Conservation (phyloP, 2,329 filamentous ascomycete species). For the Zarea fungicola region DNA sequence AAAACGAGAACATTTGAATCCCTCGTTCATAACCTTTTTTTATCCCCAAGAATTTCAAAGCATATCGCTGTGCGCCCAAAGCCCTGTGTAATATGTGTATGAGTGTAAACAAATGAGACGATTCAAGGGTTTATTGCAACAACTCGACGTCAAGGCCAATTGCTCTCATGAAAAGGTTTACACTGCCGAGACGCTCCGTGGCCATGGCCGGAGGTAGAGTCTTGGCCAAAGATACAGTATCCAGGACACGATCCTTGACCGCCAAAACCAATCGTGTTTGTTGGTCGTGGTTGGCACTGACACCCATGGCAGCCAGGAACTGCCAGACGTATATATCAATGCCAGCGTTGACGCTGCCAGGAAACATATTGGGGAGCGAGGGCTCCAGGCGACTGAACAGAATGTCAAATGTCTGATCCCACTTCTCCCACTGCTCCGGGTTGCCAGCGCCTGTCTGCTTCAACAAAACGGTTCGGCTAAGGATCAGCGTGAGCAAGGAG, state of each 20-base stretch:
- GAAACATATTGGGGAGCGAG: constrained; percentile 80
- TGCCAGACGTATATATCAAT: constrained; percentile 98
- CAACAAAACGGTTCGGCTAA: constrained; percentile 88
- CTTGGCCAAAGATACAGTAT: constrained; percentile 85
- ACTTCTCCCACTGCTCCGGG: constrained; percentile 73
- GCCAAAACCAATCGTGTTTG: constrained; percentile 91
- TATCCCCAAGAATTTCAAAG: background rate
- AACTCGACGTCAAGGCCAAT: constrained; percentile 96
- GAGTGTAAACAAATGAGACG: background rate
- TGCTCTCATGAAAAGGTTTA: constrained; percentile 97
- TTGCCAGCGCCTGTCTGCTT: constrained; percentile 71
- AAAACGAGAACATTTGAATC: background rate
- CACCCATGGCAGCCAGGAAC: constrained; percentile 90
- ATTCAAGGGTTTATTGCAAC: constrained; percentile 32
- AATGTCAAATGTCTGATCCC: constrained; percentile 75
- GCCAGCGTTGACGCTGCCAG: constrained; percentile 79
- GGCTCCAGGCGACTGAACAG: constrained; percentile 87
- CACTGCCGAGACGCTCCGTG: constrained; percentile 76
- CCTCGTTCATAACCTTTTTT: background rate
- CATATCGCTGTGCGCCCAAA: constrained; percentile 4
- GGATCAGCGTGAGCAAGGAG: constrained; percentile 85
- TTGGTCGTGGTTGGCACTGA: constrained; percentile 88
- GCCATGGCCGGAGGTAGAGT: constrained; percentile 84
- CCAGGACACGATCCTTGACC: constrained; percentile 97
- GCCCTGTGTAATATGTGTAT: background rate